Evolutionary conservation across 78 protist genomes (phyloP).

Genomic region (Guillardia theta): DNA sequence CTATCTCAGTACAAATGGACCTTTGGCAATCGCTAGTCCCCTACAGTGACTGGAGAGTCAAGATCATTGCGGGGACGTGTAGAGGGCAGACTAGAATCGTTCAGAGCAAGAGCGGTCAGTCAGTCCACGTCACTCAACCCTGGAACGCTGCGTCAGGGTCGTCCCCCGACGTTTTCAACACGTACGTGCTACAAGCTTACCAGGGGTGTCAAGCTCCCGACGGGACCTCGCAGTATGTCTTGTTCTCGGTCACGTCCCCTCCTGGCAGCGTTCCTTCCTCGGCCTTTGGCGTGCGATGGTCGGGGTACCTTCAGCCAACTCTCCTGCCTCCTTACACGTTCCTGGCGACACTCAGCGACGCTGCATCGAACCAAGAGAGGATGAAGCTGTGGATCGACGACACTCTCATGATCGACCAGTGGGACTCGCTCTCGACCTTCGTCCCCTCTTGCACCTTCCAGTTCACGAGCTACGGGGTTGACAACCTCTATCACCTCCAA

Average conservation of each 20-base stretch:
- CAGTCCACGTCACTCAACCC: not conserved
- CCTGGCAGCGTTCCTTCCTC: not conserved
- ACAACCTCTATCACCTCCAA: not conserved
- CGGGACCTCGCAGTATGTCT: not conserved
- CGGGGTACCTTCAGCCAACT: not conserved
- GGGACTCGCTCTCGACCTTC: not conserved
- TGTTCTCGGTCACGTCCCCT: not conserved
- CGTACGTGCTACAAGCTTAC: not conserved
- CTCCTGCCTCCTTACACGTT: not conserved
- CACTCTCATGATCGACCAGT: conserved; percentile 19
- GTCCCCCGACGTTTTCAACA: not conserved
- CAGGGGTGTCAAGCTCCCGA: not conserved
- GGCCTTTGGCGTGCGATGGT: not conserved
- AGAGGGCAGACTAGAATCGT: not conserved
- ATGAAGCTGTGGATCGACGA: not conserved
- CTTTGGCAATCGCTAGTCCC: too few species aligned
- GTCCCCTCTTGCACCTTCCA: not conserved
- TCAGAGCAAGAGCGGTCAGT: not conserved
- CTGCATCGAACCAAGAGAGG: not conserved
- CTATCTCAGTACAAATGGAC: too few species aligned
- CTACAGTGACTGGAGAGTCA: not conserved
- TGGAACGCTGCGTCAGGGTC: not conserved
- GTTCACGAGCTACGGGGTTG: too few species aligned
- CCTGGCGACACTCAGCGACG: not conserved
- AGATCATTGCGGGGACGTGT: not conserved